phyloP scores from a whole-genome alignment of 352 stramenopile species.

The Peronosclerospora sorghi region DNA sequence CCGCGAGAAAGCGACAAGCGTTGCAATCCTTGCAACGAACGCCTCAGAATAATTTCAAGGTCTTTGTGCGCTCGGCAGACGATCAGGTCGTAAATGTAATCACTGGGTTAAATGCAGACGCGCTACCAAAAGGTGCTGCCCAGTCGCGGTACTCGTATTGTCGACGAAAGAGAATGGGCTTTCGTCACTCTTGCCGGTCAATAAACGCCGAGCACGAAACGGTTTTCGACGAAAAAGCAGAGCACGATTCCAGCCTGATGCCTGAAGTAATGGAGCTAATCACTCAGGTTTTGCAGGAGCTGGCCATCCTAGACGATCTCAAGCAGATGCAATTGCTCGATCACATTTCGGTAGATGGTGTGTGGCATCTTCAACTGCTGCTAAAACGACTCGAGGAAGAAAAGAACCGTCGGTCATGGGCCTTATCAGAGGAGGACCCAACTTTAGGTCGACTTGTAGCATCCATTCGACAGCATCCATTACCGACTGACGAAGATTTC shows the following conservation, averaged over 20 bases:
- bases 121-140: constrained; percentile 51
- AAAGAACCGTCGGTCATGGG: constrained; percentile 1
- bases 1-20: constrained; percentile 38
- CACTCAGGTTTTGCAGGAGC: constrained; percentile 55
- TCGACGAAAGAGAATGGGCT: constrained; percentile 62
- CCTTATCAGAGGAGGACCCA: constrained; percentile 1
- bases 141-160: constrained; percentile 63
- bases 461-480: constrained; percentile 7
- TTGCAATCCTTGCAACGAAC: constrained; percentile 60
- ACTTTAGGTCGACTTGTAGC: constrained; percentile 26
- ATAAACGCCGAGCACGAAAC: constrained; percentile 49
- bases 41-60: constrained; percentile 86
- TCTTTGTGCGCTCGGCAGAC: constrained; percentile 75
- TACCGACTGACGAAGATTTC: constrained; percentile 25
- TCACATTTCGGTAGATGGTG: constrained; percentile 66
- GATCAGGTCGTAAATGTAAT: constrained; percentile 74
- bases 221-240: constrained; percentile 17
- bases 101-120: constrained; percentile 54
- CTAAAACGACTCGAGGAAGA: constrained; percentile 29
- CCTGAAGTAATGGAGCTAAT: constrained; percentile 66
- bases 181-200: constrained; percentile 61
- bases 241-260: constrained; percentile 33
- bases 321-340: constrained; percentile 79
- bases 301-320: constrained; percentile 68
- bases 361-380: constrained; percentile 56